A percentile compares a stretch with the other conserved stretches of the same genome.
Evolutionary conservation across 768 basidiomycete species (phyloP).

Genomic region (Paxillus ammoniavirescens): DNA sequence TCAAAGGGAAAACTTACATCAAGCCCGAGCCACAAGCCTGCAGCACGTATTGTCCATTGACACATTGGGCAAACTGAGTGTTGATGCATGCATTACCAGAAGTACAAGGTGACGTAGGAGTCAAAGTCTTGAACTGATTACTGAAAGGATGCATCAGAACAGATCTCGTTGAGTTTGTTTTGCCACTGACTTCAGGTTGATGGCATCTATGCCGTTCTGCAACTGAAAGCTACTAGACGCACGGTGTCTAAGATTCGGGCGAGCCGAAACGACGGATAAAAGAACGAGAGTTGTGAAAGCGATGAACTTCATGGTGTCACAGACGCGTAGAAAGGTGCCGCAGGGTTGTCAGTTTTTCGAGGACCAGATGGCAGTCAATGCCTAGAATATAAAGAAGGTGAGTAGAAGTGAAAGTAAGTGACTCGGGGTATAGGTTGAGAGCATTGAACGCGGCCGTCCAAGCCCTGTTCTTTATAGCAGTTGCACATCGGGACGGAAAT

Average conservation of each 20-base stretch:
- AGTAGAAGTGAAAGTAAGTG: conserved; percentile 16
- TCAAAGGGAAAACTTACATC: conserved; percentile 7
- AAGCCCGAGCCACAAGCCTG: conserved; percentile 19
- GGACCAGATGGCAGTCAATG: conserved; percentile 25
- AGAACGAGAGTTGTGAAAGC: conserved; percentile 33
- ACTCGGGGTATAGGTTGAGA: conserved; percentile 26
- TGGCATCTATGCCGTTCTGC: conserved; percentile 42
- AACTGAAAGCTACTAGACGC: conserved; percentile 24
- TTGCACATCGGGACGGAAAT: background rate
- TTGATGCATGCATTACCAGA: conserved; percentile 49
- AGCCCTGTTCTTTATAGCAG: conserved; percentile 16
- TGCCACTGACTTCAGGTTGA: conserved; percentile 38
- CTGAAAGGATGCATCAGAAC: conserved; percentile 13
- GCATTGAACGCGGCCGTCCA: background rate
- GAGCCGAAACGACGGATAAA: conserved; percentile 31
- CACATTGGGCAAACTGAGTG: conserved; percentile 55
- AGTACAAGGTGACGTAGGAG: conserved; percentile 33
- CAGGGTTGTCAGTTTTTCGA: background rate
- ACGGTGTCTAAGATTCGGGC: conserved; percentile 34
- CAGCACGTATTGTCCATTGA: conserved; percentile 38
- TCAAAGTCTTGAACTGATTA: conserved; percentile 19
- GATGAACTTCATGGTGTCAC: conserved; percentile 38
- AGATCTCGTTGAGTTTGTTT: background rate
- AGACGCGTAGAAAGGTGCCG: conserved; percentile 6
- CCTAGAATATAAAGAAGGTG: conserved; percentile 10